phyloP scores from a whole-genome alignment of 2,329 filamentous ascomycete species.

The Colletotrichum sp. region DNA sequence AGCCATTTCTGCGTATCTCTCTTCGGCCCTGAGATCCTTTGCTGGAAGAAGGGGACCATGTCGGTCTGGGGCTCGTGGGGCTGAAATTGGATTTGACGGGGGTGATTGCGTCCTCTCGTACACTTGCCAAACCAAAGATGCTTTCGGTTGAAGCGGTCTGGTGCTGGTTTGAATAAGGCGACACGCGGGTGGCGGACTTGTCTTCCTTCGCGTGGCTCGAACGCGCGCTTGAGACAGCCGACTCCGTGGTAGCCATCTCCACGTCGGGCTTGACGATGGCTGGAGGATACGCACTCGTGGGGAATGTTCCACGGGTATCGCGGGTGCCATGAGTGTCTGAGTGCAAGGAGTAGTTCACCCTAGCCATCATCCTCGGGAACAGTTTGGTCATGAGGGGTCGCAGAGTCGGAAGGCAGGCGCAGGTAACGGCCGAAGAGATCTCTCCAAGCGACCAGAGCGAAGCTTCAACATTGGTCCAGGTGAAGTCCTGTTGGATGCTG shows the following conservation, averaged over 20 bases:
- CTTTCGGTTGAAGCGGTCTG: neutral
- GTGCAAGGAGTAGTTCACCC: constrained; percentile 9
- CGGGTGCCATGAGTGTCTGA: constrained; percentile 1
- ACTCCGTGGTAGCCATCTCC: neutral
- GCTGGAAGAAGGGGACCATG: neutral
- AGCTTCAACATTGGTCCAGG: constrained; percentile 27
- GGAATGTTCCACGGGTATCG: neutral
- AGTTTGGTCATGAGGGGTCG: constrained; percentile 23
- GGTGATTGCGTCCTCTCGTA: neutral
- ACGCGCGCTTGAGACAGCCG: neutral
- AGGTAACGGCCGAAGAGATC: constrained; percentile 24
- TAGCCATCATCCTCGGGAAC: constrained; percentile 9
- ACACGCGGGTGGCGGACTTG: neutral
- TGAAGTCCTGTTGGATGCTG: constrained; percentile 20
- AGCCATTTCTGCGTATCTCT: neutral
- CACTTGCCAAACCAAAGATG: constrained; percentile 10
- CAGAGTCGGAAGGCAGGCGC: constrained; percentile 27
- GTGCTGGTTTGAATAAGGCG: constrained; percentile 2
- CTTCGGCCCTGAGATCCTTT: neutral
- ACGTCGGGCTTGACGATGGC: neutral
- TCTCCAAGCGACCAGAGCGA: constrained; percentile 28
- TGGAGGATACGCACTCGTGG: neutral
- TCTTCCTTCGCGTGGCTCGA: neutral
- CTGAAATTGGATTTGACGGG: neutral
- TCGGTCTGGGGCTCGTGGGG: neutral